Percentiles rank a stretch among this genome's conserved stretches.
phyloP scores from a whole-genome alignment of 768 basidiomycete genomes.

The Imleria badia region DNA sequence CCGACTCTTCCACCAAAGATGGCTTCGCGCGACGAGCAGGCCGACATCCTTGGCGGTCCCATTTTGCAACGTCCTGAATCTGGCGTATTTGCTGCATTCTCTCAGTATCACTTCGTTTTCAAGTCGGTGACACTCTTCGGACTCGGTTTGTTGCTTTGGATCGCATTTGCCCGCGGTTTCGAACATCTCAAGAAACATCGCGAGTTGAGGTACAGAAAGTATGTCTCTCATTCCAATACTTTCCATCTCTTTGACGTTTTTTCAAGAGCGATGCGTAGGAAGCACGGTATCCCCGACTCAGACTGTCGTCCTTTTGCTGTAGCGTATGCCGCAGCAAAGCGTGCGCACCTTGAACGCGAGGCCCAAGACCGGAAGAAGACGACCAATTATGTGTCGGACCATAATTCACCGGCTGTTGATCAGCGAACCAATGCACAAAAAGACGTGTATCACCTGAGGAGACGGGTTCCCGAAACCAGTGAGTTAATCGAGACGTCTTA shows the following conservation, averaged over 20 bases:
- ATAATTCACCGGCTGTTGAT: conserved; percentile 24
- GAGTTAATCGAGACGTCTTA: conserved; percentile 28
- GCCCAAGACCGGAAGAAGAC: conserved; percentile 40
- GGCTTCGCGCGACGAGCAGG: conserved; percentile 54
- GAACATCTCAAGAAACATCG: conserved; percentile 53
- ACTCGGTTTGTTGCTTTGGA: conserved; percentile 37
- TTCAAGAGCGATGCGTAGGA: conserved; percentile 64
- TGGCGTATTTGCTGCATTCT: conserved; percentile 32
- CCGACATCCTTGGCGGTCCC: conserved; percentile 70
- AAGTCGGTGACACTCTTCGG: conserved; percentile 37
- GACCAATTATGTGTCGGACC: conserved; percentile 25
- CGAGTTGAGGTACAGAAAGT: conserved; percentile 68
- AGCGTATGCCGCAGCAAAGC: conserved; percentile 73
- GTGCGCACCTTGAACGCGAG: conserved; percentile 52
- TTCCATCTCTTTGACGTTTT: conserved; percentile 14
- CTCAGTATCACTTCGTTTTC: conserved; percentile 37
- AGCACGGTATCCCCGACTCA: conserved; percentile 81
- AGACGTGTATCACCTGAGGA: conserved; percentile 41
- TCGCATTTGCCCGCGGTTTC: conserved; percentile 38
- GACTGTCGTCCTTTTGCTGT: conserved; percentile 85
- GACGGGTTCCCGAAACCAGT: conserved; percentile 48
- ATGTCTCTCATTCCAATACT: conserved; percentile 23
- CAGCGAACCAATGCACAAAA: conserved; percentile 32
- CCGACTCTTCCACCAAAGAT: conserved; percentile 39
- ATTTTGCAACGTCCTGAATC: conserved; percentile 38